phyloP scores from a whole-genome alignment of 2,329 filamentous ascomycete species.

The Alternaria gansuensis region DNA sequence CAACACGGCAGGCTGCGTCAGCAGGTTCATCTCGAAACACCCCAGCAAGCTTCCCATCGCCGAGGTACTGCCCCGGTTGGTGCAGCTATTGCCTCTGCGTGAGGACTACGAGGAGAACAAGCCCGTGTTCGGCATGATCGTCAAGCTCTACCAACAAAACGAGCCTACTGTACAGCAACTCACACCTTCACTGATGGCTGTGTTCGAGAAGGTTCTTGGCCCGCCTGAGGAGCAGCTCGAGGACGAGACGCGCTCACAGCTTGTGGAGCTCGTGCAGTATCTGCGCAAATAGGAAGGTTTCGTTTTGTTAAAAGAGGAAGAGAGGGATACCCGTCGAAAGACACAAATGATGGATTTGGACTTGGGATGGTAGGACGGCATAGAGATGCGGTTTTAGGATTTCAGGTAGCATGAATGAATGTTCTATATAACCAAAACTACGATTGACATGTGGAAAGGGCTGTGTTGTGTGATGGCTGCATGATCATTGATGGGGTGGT shows the following conservation, averaged over 20 bases:
- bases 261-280: constrained; percentile 70
- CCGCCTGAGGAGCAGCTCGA: constrained; percentile 79
- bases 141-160: constrained; percentile 78
- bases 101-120: constrained; percentile 98
- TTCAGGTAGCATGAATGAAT: constrained; percentile 31
- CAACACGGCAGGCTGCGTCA: constrained; percentile 91
- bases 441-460: neutral
- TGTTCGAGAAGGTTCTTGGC: constrained; percentile 77
- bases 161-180: constrained; percentile 75
- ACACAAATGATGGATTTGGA: constrained; percentile 33
- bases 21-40: constrained; percentile 89
- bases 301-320: constrained; percentile 31
- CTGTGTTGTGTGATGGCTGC: neutral
- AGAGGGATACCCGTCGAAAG: constrained; percentile 41
- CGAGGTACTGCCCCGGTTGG: constrained; percentile 82
- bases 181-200: constrained; percentile 72
- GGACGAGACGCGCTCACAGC: constrained; percentile 71
- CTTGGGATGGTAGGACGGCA: constrained; percentile 18
- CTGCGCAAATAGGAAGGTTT: constrained; percentile 51
- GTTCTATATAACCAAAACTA: constrained; percentile 10
- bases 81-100: constrained; percentile 82
- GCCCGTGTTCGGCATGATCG: constrained; percentile 89
- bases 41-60: constrained; percentile 81
- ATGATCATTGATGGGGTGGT: neutral
- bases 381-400: constrained; percentile 36